Evolutionary conservation across 2,329 filamentous ascomycete genomes (phyloP), one percentile per base, ranked within the genome.

Genomic region (Penicillium hesseltinei): DNA sequence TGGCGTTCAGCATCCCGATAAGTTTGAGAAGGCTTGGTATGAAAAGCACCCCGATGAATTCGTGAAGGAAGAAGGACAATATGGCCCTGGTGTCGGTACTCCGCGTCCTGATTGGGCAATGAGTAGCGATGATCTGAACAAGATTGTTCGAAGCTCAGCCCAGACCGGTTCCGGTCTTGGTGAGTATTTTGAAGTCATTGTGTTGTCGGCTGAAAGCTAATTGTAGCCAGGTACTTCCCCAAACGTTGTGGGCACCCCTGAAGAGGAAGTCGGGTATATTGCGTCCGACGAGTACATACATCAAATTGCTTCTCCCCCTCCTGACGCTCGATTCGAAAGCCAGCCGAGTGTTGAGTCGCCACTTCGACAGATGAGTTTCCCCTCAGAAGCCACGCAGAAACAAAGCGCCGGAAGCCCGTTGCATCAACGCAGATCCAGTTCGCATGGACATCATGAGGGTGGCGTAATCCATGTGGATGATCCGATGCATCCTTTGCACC

Each of bases 21-120:
- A 88, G 71, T 90, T 97, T 40, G 91, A 96, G 68, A 90, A 90
- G 77, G 89, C 90, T 27, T 97, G 96, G 83, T 95, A 94, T 70
- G 86, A 91, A 68, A 97, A 94, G 76, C 92, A 96, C 69, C 93
- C 93, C 0, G 90, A 97, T 44, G 83, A 84, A 64, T 80, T 88
- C 31, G 81, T 84, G 54, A 86, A 88, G 71, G 91, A 93, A 74
- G 90, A 92, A 63, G 85, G 82, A 42, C 81, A 83, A 62, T 88
- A 88, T 68, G 82, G 80, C 51, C 80, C 82, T 40, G 82, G 81
- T 35, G 80, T 85, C 58, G 80, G 81, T 55, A 82, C 82, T 49
- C 83, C 82, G 31, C 80, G 85, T 49, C 84, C 84, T 38, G 89
- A 94, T 70, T 95, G 89, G 78, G 90, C 91, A 55, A 84, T 96